Percentiles rank a stretch among this genome's conserved stretches.
These are phyloP conservation scores for Echites panduratus DNA, from an alignment of 257 asterid genomes.

Conservation along the genomic window DNA sequence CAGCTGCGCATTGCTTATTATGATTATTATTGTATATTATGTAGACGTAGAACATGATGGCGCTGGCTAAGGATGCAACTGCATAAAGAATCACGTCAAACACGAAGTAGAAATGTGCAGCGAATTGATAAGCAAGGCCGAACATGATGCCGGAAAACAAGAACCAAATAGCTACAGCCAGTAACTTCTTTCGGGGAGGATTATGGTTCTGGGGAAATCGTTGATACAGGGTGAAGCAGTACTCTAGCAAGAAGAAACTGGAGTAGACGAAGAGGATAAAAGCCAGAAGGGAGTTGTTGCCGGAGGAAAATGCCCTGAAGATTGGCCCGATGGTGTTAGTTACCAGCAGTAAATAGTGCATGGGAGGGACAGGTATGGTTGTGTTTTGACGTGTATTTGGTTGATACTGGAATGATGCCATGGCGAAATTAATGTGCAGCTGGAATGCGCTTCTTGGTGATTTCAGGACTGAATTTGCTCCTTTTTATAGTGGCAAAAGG, in stretches of 20 bases:
- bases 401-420: background rate
- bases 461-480: background rate
- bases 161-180: conserved; percentile 17
- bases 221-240: background rate
- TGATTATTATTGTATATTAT: background rate
- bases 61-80: conserved; percentile 10
- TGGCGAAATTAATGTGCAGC: background rate
- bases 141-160: conserved; percentile 7
- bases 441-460: background rate
- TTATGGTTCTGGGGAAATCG: background rate
- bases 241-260: conserved; percentile 12
- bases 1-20: background rate
- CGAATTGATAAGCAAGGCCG: conserved; percentile 9
- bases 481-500: background rate
- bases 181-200: conserved; percentile 8
- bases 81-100: background rate
- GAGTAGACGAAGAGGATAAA: conserved; percentile 10
- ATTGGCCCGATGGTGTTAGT: conserved; percentile 8
- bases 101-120: background rate
- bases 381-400: background rate
- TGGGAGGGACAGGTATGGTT: background rate
- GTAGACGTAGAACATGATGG: conserved; percentile 12
- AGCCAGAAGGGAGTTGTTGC: conserved; percentile 5
- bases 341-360: conserved; percentile 5
- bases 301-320: conserved; percentile 10